These are phyloP conservation scores for Boechera stricta DNA, from an alignment of 345 rosid genomes.

Conservation along the genomic window DNA sequence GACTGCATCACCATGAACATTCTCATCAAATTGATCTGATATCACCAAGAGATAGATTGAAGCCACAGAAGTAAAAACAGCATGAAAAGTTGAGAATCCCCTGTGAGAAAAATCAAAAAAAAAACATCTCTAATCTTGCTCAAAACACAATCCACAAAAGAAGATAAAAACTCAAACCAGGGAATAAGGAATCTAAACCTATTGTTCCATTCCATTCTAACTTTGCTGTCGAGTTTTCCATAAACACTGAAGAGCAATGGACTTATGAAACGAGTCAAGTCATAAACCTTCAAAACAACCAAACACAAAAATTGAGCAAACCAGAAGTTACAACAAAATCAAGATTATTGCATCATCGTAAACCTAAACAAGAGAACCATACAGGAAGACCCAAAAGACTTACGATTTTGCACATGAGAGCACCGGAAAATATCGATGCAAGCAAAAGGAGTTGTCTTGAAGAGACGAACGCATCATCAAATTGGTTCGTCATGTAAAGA, in stretches of 20 bases:
- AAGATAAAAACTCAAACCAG: background rate
- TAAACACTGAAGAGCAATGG: slow-evolving; percentile 57
- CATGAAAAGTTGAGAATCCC: slow-evolving; percentile 91
- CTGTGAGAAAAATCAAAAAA: slow-evolving; percentile 46
- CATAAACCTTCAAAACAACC: slow-evolving; percentile 60
- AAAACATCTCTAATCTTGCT: background rate
- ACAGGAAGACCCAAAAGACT: slow-evolving; percentile 24
- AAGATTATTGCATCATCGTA: background rate
- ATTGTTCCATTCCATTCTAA: slow-evolving; percentile 86
- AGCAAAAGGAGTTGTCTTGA: slow-evolving; percentile 46
- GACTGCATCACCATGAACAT: slow-evolving; percentile 55
- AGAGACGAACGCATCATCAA: slow-evolving; percentile 20
- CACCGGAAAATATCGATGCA: slow-evolving; percentile 50
- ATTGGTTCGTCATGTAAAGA: slow-evolving; percentile 42
- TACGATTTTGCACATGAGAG: slow-evolving; percentile 59
- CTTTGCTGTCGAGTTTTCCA: slow-evolving; percentile 53
- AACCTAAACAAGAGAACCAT: background rate
- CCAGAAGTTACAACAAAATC: background rate
- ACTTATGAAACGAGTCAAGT: slow-evolving; percentile 62
- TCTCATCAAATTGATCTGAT: slow-evolving; percentile 66
- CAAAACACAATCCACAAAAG: slow-evolving; percentile 11
- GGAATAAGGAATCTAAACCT: slow-evolving; percentile 50
- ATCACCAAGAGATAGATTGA: slow-evolving; percentile 66
- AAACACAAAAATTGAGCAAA: background rate
- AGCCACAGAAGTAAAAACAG: slow-evolving; percentile 62